A percentile compares a stretch with the other conserved stretches of the same genome.
phyloP scores from a whole-genome alignment of 495 filamentous ascomycete species.

The Aspergillus saccharolyticus region DNA sequence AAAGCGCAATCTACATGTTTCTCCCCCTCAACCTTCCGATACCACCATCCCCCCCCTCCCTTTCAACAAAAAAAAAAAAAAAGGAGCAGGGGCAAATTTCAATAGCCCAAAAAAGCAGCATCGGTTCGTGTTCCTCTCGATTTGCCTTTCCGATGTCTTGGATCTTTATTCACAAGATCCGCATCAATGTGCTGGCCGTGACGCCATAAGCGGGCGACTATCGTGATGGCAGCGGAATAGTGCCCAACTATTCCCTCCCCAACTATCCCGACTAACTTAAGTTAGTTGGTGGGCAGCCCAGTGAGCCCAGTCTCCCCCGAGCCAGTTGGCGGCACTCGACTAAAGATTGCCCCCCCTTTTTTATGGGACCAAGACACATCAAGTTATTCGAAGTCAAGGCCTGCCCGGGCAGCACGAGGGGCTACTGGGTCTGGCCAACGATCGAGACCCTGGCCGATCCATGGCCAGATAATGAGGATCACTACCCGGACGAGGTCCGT shows the following conservation, averaged over 20 bases:
- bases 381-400: background rate
- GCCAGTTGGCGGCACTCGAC: background rate
- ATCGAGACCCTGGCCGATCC: conserved; percentile 22
- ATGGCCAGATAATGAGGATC: conserved; percentile 13
- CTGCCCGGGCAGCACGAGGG: conserved; percentile 5
- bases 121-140: background rate
- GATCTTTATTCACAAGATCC: background rate
- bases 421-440: conserved; percentile 14
- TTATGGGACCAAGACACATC: background rate
- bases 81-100: background rate
- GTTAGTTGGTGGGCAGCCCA: background rate
- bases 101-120: background rate
- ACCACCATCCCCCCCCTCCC: background rate
- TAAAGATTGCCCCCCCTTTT: background rate
- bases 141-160: background rate
- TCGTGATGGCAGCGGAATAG: conserved; percentile 2
- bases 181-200: background rate
- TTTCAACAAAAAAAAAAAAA: too few relatives aligned
- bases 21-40: background rate
- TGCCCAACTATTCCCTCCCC: background rate
- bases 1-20: background rate
- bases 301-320: background rate
- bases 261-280: background rate
- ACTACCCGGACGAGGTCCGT: conserved; percentile 7
- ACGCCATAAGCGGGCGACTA: background rate